A percentile compares a stretch with the other conserved stretches of the same genome.
Evolutionary conservation across 768 basidiomycete genomes (phyloP).

Genomic region (Lentinula boryana): DNA sequence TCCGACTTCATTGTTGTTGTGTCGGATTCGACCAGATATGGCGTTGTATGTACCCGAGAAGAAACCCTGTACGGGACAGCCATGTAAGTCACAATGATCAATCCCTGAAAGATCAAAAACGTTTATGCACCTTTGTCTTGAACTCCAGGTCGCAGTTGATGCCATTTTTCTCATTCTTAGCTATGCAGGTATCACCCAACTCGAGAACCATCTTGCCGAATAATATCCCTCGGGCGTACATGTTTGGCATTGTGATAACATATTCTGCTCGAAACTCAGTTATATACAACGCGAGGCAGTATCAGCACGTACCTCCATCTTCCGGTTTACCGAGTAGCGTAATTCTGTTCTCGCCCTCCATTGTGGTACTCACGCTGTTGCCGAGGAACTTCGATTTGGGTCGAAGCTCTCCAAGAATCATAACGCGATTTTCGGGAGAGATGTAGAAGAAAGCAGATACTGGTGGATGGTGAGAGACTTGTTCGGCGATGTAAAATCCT

Average conservation of each 20-base stretch:
- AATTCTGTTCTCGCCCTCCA: constrained; percentile 95
- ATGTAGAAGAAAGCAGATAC: constrained; percentile 95
- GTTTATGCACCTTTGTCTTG: constrained; percentile 68
- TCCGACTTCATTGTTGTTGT: constrained; percentile 59
- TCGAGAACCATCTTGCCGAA: constrained; percentile 96
- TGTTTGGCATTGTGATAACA: constrained; percentile 94
- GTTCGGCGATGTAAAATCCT: constrained; percentile 95
- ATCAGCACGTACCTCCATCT: constrained; percentile 65
- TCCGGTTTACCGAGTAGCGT: constrained; percentile 75
- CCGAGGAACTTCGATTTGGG: constrained; percentile 97
- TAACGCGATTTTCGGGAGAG: constrained; percentile 82
- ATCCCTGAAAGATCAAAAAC: constrained; percentile 17
- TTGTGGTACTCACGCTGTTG: constrained; percentile 91
- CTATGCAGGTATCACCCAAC: constrained; percentile 83
- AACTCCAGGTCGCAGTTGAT: constrained; percentile 85
- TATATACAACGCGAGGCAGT: constrained; percentile 6
- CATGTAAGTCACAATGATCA: background rate
- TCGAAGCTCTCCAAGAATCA: constrained; percentile 86
- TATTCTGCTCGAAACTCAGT: constrained; percentile 49
- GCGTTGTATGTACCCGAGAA: constrained; percentile 97
- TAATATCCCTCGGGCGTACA: constrained; percentile 85
- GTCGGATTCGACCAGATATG: constrained; percentile 74
- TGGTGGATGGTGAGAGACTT: constrained; percentile 96
- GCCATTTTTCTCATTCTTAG: constrained; percentile 75
- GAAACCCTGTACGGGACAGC: constrained; percentile 59